Evolutionary conservation across 768 basidiomycete species (phyloP).

Genomic region (Lepiota venenata): DNA sequence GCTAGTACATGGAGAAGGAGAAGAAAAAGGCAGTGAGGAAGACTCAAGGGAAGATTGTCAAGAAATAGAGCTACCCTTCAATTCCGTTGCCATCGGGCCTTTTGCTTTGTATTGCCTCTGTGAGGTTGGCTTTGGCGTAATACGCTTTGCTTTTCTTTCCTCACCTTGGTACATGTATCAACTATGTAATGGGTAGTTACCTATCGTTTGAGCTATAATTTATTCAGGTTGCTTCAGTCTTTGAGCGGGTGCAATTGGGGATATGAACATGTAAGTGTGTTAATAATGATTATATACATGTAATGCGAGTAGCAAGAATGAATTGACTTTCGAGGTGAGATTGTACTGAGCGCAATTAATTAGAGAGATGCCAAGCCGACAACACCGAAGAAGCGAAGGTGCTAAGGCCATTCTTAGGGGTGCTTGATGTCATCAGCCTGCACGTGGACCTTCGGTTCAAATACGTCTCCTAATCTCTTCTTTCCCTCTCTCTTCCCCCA

Average conservation of each 20-base stretch:
- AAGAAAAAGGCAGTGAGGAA: conserved; percentile 71
- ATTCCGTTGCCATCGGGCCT: not conserved
- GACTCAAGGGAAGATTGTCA: conserved; percentile 60
- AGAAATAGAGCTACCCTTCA: conserved; percentile 34
- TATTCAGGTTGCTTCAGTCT: not conserved
- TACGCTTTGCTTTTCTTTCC: not conserved
- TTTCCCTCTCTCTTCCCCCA: too few species aligned
- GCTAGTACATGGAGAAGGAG: conserved; percentile 60
- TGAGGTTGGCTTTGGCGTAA: too few species aligned
- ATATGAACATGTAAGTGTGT: too few species aligned
- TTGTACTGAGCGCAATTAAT: not conserved
- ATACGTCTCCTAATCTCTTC: too few species aligned
- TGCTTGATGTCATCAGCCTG: too few species aligned
- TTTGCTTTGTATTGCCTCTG: not conserved
- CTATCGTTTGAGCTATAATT: not conserved
- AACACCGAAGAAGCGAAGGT: not conserved
- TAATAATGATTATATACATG: not conserved
- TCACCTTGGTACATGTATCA: not conserved
- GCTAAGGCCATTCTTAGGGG: too few species aligned
- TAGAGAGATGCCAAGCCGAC: not conserved
- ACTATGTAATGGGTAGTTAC: not conserved
- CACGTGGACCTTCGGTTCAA: too few species aligned
- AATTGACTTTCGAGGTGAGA: not conserved
- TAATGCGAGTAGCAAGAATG: not conserved
- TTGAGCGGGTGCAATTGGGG: not conserved